phyloP scores from a whole-genome alignment of 75 land plant species.

The Sequoia sempervirens region DNA sequence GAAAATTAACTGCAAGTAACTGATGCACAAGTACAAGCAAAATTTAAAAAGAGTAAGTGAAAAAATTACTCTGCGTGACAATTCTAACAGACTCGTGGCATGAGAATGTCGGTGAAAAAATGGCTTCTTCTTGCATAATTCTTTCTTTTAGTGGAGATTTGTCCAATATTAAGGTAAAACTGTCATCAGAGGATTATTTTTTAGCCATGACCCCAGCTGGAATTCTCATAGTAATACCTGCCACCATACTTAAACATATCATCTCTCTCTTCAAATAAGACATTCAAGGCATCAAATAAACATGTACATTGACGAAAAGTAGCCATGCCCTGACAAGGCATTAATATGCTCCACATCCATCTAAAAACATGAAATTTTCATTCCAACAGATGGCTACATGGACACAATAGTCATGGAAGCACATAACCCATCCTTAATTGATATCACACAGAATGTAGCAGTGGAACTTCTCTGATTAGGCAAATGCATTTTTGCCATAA shows the following conservation, averaged over 20 bases:
- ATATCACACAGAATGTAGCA: neutral
- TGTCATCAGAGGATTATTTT: neutral
- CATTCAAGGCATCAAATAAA: neutral
- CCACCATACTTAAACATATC: no score
- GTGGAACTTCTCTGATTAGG: neutral
- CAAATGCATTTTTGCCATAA: neutral
- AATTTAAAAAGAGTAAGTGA: neutral
- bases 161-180: neutral
- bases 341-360: neutral
- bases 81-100: neutral
- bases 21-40: neutral
- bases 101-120: neutral
- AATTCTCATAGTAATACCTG: neutral
- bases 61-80: neutral
- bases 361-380: neutral
- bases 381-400: neutral
- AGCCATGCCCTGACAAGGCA: neutral
- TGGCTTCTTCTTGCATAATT: neutral
- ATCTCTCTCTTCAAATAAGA: neutral
- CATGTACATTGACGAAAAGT: neutral
- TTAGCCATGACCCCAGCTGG: neutral
- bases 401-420: neutral
- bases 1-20: neutral
- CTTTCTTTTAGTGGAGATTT: neutral
- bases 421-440: neutral